Percentiles rank a stretch among this genome's conserved stretches.
Evolutionary conservation across 2,329 filamentous ascomycete genomes (phyloP).

Genomic region (Epichloe hybrida): DNA sequence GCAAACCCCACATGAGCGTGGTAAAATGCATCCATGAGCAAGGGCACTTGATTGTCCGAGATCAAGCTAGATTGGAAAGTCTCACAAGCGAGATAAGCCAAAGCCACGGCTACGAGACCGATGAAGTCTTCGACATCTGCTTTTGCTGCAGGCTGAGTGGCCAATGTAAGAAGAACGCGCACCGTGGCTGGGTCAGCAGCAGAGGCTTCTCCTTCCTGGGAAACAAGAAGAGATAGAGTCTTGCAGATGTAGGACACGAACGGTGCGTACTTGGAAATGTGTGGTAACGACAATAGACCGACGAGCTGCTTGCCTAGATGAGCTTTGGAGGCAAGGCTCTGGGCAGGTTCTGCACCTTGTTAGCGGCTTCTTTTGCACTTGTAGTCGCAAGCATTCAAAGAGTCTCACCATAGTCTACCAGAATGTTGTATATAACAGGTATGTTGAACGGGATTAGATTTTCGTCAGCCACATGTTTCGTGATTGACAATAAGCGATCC

Average conservation of each 20-base stretch:
- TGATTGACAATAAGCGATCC: slow-evolving; percentile 32
- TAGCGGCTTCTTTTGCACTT: not conserved
- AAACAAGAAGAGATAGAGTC: slow-evolving; percentile 38
- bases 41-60: slow-evolving; percentile 20
- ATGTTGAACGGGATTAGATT: slow-evolving; percentile 37
- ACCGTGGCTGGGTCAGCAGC: slow-evolving; percentile 33
- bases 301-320: slow-evolving; percentile 36
- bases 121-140: slow-evolving; percentile 42
- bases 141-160: slow-evolving; percentile 24
- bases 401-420: slow-evolving; percentile 46
- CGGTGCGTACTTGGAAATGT: slow-evolving; percentile 25
- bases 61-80: slow-evolving; percentile 37
- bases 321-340: slow-evolving; percentile 39
- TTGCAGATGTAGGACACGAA: slow-evolving; percentile 42
- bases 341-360: slow-evolving; percentile 37
- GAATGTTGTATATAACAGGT: slow-evolving; percentile 48
- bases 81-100: slow-evolving; percentile 41
- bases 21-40: slow-evolving; percentile 35
- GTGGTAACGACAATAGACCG: slow-evolving; percentile 33
- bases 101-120: slow-evolving; percentile 35
- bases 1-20: slow-evolving; percentile 32
- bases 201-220: slow-evolving; percentile 35
- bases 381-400: not conserved
- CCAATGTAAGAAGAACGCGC: slow-evolving; percentile 35
- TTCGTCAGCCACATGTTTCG: slow-evolving; percentile 33